Conservation (phyloP, 768 basidiomycete species). For the Suillus weaverae region DNA sequence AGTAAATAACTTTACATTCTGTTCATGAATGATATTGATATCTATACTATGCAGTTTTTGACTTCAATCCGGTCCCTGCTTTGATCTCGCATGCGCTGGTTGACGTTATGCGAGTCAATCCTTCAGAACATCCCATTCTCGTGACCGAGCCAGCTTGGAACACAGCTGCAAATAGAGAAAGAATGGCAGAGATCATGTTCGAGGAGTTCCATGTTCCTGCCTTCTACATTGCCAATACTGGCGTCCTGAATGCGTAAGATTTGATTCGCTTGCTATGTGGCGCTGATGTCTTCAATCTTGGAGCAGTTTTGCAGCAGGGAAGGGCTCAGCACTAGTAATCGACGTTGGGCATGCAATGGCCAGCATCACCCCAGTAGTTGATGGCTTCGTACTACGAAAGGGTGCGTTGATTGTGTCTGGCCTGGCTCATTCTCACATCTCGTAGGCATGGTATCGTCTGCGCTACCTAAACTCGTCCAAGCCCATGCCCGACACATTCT, state of each 20-base stretch:
- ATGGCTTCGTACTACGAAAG: slow-evolving; percentile 96
- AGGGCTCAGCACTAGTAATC: slow-evolving; percentile 94
- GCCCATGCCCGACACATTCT: slow-evolving; percentile 75
- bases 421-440: background rate
- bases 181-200: slow-evolving; percentile 97
- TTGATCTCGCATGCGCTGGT: slow-evolving; percentile 74
- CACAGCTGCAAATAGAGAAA: slow-evolving; percentile 85
- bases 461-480: slow-evolving; percentile 78
- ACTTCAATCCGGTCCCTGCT: slow-evolving; percentile 73
- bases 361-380: slow-evolving; percentile 93
- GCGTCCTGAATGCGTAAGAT: slow-evolving; percentile 85
- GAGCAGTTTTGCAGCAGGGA: slow-evolving; percentile 89
- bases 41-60: slow-evolving; percentile 49
- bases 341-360: slow-evolving; percentile 89
- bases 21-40: background rate
- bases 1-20: slow-evolving; percentile 48
- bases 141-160: slow-evolving; percentile 98
- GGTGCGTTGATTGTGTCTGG: slow-evolving; percentile 43
- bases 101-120: slow-evolving; percentile 73
- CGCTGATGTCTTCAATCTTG: slow-evolving; percentile 12
- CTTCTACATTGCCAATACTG: slow-evolving; percentile 94
- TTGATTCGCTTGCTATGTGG: slow-evolving; percentile 2
- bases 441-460: slow-evolving; percentile 74
- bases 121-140: slow-evolving; percentile 87
- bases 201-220: slow-evolving; percentile 94